A percentile compares a stretch with the other conserved stretches of the same genome.
Evolutionary conservation across 2,329 filamentous ascomycete species (phyloP).

Genomic region (Xenoacremonium recifei): DNA sequence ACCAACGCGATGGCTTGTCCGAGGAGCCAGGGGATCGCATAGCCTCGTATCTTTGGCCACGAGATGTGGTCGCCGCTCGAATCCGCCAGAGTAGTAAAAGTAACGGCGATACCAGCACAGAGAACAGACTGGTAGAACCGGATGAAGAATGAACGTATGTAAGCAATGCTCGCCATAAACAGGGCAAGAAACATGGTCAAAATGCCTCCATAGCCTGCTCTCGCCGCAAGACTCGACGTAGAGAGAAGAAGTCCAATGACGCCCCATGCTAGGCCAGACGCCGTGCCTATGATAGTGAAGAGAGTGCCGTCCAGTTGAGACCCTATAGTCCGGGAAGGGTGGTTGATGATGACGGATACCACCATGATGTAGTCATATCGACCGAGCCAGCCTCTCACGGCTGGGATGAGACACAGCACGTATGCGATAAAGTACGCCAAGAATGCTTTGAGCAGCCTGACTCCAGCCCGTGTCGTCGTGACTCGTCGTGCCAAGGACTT

Average conservation of each 20-base stretch:
- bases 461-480: conserved; percentile 48
- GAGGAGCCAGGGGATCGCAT: conserved; percentile 54
- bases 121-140: conserved; percentile 55
- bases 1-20: conserved; percentile 53
- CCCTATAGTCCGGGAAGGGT: conserved; percentile 54
- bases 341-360: conserved; percentile 57
- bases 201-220: conserved; percentile 51
- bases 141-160: conserved; percentile 54
- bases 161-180: conserved; percentile 51
- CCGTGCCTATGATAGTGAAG: conserved; percentile 52
- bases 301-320: conserved; percentile 56
- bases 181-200: conserved; percentile 54
- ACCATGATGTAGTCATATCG: conserved; percentile 55
- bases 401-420: conserved; percentile 51
- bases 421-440: conserved; percentile 58
- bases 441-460: conserved; percentile 52
- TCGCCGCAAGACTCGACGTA: conserved; percentile 44
- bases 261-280: conserved; percentile 55
- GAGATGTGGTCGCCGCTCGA: conserved; percentile 39
- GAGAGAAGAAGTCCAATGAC: conserved; percentile 53
- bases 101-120: conserved; percentile 54
- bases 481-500: conserved; percentile 38
- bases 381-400: conserved; percentile 49
- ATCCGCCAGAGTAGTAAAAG: conserved; percentile 52
- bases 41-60: conserved; percentile 51